Percentiles rank a stretch among this genome's conserved stretches.
Evolutionary conservation across 2,329 filamentous ascomycete genomes (phyloP).

Genomic region (Rachicladosporium sp.): DNA sequence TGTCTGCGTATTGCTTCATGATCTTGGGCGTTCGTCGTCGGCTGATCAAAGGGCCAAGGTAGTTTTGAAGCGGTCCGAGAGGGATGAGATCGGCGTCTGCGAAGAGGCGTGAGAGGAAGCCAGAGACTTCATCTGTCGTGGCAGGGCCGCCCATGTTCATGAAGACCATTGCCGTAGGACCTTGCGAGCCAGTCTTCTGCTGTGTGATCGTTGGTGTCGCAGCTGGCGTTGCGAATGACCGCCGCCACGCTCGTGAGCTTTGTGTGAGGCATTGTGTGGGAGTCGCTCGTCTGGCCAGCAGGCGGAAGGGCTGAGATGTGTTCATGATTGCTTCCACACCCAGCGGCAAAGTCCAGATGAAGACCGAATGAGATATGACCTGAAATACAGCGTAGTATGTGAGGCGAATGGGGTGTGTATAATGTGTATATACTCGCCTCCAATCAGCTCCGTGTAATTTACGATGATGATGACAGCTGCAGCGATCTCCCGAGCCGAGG

Average conservation of each 20-base stretch:
- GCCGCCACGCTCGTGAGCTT: constrained; percentile 17
- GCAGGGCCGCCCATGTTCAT: constrained; percentile 97
- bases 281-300: constrained; percentile 18
- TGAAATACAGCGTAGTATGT: no score
- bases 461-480: no score
- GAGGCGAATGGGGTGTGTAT: no score
- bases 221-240: constrained; percentile 44
- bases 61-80: constrained; percentile 80
- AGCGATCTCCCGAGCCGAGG: no score
- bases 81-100: constrained; percentile 92
- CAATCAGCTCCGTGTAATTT: no score
- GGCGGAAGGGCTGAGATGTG: constrained; percentile 14
- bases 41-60: constrained; percentile 80
- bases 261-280: constrained; percentile 16
- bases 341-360: no score
- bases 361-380: no score
- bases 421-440: no score
- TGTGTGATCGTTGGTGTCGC: constrained; percentile 61
- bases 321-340: constrained; percentile 16
- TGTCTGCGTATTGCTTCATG: constrained; percentile 84
- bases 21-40: constrained; percentile 88
- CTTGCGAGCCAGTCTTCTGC: constrained; percentile 55
- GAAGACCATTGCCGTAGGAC: constrained; percentile 95
- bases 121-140: constrained; percentile 73
- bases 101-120: constrained; percentile 84